A percentile compares a stretch with the other conserved stretches of the same genome.
Conservation (phyloP, 768 basidiomycete genomes). For the Hygrophorus pudorinus region DNA sequence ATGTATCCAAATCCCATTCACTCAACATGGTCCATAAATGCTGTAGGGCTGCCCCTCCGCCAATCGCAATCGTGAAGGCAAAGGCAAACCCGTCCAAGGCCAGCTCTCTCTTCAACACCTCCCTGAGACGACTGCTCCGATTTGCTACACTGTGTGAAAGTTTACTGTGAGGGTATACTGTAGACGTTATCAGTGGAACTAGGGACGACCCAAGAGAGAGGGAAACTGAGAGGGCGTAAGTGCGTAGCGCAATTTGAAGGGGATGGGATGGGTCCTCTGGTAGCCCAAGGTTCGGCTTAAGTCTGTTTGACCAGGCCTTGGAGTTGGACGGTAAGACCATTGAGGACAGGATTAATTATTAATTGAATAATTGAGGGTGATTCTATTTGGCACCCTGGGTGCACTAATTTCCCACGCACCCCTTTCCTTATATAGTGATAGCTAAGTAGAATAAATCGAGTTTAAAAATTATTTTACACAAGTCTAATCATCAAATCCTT, state of each 20-base stretch:
- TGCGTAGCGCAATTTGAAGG: slow-evolving; percentile 48
- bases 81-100: slow-evolving; percentile 58
- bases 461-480: too few relatives aligned
- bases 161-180: slow-evolving; percentile 15
- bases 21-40: slow-evolving; percentile 29
- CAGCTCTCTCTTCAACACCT: slow-evolving; percentile 46
- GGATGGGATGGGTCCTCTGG: slow-evolving; percentile 38
- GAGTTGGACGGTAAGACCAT: too few relatives aligned
- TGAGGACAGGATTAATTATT: too few relatives aligned
- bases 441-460: too few relatives aligned
- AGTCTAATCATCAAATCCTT: too few relatives aligned
- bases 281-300: slow-evolving; percentile 7
- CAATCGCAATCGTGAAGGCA: slow-evolving; percentile 53
- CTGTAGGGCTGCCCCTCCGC: slow-evolving; percentile 49
- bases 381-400: too few relatives aligned
- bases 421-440: too few relatives aligned
- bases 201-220: slow-evolving; percentile 61
- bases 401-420: too few relatives aligned
- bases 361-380: too few relatives aligned
- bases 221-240: slow-evolving; percentile 56
- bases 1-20: not conserved
- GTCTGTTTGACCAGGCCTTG: too few relatives aligned
- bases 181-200: slow-evolving; percentile 38
- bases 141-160: slow-evolving; percentile 1
- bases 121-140: slow-evolving; percentile 16